Percentiles rank a stretch among this genome's conserved stretches.
These are phyloP conservation scores for Aspergillus novoparasiticus DNA, from an alignment of 2,329 filamentous ascomycete species.

Conservation along the genomic window DNA sequence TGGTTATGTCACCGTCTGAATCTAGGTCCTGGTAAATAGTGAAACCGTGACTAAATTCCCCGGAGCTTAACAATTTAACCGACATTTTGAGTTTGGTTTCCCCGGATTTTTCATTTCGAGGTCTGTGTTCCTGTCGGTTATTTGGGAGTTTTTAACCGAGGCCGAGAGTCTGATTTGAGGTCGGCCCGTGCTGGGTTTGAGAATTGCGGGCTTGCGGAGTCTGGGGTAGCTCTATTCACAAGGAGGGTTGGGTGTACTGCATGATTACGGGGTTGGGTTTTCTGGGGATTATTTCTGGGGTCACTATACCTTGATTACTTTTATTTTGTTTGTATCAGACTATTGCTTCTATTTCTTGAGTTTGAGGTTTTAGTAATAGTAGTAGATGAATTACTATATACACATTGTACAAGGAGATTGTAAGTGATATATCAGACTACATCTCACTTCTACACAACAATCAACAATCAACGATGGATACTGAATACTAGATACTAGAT, in stretches of 20 bases:
- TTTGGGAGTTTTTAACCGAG: not conserved
- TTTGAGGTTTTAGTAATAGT: too few relatives aligned
- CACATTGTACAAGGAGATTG: too few relatives aligned
- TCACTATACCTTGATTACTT: not conserved
- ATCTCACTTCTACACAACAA: too few relatives aligned
- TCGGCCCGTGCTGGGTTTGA: not conserved
- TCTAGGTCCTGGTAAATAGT: not conserved
- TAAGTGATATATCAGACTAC: too few relatives aligned
- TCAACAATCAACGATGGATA: too few relatives aligned
- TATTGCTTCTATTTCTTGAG: not conserved
- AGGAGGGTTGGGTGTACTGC: not conserved
- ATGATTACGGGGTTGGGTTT: not conserved
- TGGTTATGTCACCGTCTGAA: not conserved
- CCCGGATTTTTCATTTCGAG: not conserved
- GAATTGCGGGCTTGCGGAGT: not conserved
- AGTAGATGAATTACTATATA: too few relatives aligned
- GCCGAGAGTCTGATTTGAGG: not conserved
- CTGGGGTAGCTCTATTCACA: not conserved
- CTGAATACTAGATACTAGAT: too few relatives aligned
- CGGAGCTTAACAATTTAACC: not conserved
- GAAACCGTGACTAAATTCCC: not conserved
- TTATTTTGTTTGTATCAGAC: not conserved
- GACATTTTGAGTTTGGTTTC: not conserved
- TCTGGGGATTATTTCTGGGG: not conserved
- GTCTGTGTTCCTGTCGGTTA: not conserved